These are phyloP conservation scores for Rosa persica DNA, from an alignment of 306 rosid genomes.

Conservation along the genomic window DNA sequence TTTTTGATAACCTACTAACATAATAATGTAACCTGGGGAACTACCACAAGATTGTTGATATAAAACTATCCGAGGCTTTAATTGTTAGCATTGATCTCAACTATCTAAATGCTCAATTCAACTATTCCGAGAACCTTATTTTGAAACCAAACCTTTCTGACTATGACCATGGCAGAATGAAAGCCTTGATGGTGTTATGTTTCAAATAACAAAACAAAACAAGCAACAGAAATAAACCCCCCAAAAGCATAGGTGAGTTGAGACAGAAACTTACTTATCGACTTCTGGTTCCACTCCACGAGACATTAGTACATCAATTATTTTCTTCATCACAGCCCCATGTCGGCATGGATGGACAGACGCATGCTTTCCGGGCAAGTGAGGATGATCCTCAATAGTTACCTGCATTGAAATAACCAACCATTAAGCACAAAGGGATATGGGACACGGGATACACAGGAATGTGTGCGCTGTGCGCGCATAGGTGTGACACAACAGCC, in stretches of 20 bases:
- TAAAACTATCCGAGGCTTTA: neutral
- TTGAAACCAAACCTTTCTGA: neutral
- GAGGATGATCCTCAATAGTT: conserved; percentile 95
- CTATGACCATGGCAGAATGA: neutral
- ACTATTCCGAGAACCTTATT: neutral
- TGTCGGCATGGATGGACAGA: conserved; percentile 96
- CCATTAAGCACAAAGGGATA: neutral
- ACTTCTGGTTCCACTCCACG: conserved; percentile 99
- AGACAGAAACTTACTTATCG: conserved; percentile 58
- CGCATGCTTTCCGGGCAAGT: conserved; percentile 93
- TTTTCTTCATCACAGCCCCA: conserved; percentile 98
- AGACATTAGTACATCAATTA: conserved; percentile 89
- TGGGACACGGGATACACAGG: neutral
- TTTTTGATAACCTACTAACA: neutral
- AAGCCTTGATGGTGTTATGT: neutral
- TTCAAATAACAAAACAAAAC: neutral
- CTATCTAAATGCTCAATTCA: neutral
- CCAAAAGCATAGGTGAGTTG: neutral
- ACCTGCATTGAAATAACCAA: conserved; percentile 45
- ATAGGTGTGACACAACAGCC: neutral
- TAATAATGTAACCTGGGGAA: neutral
- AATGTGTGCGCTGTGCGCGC: neutral
- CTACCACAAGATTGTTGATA: neutral
- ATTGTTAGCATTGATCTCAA: neutral
- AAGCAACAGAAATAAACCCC: neutral